Percentiles rank a stretch among this genome's conserved stretches.
These are phyloP conservation scores for Talaromyces sp. DNA, from an alignment of 2,329 filamentous ascomycete genomes.

Conservation along the genomic window DNA sequence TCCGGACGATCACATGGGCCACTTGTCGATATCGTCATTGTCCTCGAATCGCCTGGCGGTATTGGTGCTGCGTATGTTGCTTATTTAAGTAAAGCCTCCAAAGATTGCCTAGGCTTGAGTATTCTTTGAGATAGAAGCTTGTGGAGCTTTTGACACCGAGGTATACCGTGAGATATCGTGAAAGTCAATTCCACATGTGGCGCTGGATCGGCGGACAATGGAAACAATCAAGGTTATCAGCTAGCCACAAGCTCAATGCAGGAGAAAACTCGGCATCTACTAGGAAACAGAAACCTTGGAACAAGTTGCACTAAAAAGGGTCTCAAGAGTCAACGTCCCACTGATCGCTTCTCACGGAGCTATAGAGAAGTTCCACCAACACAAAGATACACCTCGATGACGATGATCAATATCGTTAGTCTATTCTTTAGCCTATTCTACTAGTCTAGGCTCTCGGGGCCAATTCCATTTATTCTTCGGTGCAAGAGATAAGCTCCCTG, in stretches of 20 bases:
- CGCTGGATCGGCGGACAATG: neutral
- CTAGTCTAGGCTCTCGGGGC: no score
- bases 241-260: neutral
- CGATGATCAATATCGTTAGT: neutral
- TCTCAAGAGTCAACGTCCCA: neutral
- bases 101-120: neutral
- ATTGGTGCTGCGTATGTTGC: no score
- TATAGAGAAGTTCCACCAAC: neutral
- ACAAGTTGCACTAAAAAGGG: neutral
- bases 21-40: no score
- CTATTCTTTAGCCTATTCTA: neutral
- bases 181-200: neutral
- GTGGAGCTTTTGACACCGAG: neutral
- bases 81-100: neutral
- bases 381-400: neutral
- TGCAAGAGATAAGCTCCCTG: slow-evolving; percentile 11
- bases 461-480: neutral
- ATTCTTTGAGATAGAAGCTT: no score
- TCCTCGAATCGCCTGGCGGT: no score
- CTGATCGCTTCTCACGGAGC: neutral
- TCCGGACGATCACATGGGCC: no score
- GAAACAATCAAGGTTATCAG: neutral
- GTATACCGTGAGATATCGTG: neutral
- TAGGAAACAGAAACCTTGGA: neutral
- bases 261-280: neutral